Percentiles rank a stretch among this genome's conserved stretches.
Conservation (phyloP, 2,329 filamentous ascomycete species). For the Diaporthe batatas region DNA sequence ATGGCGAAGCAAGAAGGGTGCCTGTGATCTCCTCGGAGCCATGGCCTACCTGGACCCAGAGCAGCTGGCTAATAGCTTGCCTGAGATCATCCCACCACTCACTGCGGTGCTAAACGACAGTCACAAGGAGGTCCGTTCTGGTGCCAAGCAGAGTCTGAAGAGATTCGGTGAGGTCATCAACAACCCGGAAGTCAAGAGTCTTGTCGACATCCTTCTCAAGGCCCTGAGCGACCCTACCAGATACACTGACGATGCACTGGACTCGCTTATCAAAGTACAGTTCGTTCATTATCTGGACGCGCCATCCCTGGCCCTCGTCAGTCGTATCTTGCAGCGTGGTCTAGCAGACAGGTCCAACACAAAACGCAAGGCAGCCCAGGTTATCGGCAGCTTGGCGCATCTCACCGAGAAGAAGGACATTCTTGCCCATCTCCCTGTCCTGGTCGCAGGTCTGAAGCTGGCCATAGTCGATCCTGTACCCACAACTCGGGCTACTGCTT, state of each 20-base stretch:
- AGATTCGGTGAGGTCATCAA: constrained; percentile 98
- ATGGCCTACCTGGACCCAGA: constrained; percentile 99
- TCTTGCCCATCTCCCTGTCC: constrained; percentile 87
- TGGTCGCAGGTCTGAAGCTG: constrained; percentile 89
- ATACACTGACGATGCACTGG: constrained; percentile 94
- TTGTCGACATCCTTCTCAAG: constrained; percentile 93
- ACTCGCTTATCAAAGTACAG: constrained; percentile 96
- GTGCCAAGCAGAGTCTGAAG: constrained; percentile 95
- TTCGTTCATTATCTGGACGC: constrained; percentile 99
- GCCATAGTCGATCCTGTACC: constrained; percentile 96
- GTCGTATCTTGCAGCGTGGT: constrained; percentile 94
- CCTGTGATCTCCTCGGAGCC: constrained; percentile 94
- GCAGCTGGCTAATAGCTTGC: constrained; percentile 90
- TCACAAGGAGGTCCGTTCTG: constrained; percentile 94
- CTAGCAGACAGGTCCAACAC: constrained; percentile 92
- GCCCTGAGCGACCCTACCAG: constrained; percentile 97
- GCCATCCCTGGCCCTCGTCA: constrained; percentile 93
- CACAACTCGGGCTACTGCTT: constrained; percentile 94
- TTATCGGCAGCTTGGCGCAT: constrained; percentile 97
- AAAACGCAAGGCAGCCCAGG: constrained; percentile 95
- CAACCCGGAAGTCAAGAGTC: constrained; percentile 95
- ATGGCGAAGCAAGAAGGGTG: constrained; percentile 98
- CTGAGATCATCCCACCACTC: constrained; percentile 95
- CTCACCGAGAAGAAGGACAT: constrained; percentile 97
- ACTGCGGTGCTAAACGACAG: constrained; percentile 96